Conservation (phyloP, 805 yeast species). For the Yarrowia deformans region DNA sequence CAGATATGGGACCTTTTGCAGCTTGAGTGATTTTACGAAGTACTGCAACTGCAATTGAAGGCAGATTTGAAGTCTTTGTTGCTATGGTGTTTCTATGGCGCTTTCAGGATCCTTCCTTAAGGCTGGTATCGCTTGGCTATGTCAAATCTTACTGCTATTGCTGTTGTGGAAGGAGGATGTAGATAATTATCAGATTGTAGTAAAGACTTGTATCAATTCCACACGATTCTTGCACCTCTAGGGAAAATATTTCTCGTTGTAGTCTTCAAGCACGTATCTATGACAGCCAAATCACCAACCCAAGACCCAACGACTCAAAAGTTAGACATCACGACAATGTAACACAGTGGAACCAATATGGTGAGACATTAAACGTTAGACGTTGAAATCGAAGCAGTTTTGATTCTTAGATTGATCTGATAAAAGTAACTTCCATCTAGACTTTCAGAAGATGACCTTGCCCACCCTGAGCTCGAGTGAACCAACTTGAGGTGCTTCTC, state of each 20-base stretch:
- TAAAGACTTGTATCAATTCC: too few relatives aligned
- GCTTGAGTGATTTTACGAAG: too few relatives aligned
- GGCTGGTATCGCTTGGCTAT: not conserved
- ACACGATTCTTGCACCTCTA: not conserved
- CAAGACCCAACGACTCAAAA: not conserved
- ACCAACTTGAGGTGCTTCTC: too few relatives aligned
- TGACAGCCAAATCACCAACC: too few relatives aligned
- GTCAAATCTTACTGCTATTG: conserved; percentile 3
- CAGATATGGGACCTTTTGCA: too few relatives aligned
- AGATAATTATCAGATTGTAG: not conserved
- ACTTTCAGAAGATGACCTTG: not conserved
- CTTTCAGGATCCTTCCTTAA: too few relatives aligned
- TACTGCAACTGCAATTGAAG: too few relatives aligned
- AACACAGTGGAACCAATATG: not conserved
- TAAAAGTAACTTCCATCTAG: not conserved
- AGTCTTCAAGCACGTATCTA: too few relatives aligned
- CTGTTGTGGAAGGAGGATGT: not conserved
- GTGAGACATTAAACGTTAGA: conserved; percentile 1
- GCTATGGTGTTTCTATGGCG: too few relatives aligned
- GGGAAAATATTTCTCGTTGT: not conserved
- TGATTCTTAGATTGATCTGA: conserved; percentile 1
- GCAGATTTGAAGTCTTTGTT: too few relatives aligned
- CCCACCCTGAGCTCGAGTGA: not conserved
- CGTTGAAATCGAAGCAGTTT: not conserved
- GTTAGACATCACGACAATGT: not conserved